These are phyloP conservation scores for Paramecium pentaurelia DNA, from an alignment of 73 alveolate species.

Conservation along the genomic window DNA sequence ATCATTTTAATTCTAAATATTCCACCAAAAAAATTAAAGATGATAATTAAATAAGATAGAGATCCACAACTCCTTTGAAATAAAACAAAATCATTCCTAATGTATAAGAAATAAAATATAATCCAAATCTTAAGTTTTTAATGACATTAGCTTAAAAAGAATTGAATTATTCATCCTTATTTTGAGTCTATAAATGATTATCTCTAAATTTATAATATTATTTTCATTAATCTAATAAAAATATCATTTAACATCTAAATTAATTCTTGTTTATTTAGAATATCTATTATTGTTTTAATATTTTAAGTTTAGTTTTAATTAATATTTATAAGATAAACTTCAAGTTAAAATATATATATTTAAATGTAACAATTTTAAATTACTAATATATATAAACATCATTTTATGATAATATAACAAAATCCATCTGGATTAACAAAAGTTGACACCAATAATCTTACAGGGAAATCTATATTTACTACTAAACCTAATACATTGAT, in stretches of 20 bases:
- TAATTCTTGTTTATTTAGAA: too few relatives aligned
- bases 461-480: background rate
- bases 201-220: background rate
- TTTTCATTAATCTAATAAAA: too few relatives aligned
- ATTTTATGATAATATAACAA: background rate
- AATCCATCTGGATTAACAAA: conserved; percentile 1
- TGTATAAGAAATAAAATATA: background rate
- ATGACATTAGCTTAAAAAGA: background rate
- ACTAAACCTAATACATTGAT: background rate
- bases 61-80: background rate
- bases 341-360: background rate
- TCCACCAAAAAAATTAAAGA: background rate
- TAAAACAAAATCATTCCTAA: background rate
- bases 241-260: too few relatives aligned
- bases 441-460: background rate
- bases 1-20: background rate
- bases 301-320: too few relatives aligned
- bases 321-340: background rate
- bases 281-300: too few relatives aligned
- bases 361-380: background rate
- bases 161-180: background rate
- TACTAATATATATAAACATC: background rate
- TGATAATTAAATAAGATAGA: background rate
- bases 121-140: background rate
- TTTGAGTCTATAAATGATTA: background rate